These are phyloP conservation scores for Guyanaporus albipodus DNA, from an alignment of 768 basidiomycete genomes.

Conservation along the genomic window DNA sequence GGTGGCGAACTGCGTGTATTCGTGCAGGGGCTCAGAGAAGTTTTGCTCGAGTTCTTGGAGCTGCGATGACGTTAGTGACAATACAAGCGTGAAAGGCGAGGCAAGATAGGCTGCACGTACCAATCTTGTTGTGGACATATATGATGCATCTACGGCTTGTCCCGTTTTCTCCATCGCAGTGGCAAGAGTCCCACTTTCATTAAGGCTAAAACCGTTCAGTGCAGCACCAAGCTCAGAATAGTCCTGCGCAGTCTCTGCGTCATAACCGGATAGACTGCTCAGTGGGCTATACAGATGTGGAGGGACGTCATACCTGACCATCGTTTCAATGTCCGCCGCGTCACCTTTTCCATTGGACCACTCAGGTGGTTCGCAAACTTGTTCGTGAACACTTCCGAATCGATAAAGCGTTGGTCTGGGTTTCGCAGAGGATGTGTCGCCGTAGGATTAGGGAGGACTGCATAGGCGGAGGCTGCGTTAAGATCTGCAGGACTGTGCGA, in stretches of 20 bases:
- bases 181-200: conserved; percentile 71
- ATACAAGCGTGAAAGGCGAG: conserved; percentile 1
- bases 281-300: conserved; percentile 1
- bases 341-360: conserved; percentile 95
- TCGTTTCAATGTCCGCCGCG: conserved; percentile 84
- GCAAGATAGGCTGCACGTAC: conserved; percentile 41
- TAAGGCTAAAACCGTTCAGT: conserved; percentile 90
- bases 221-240: conserved; percentile 89
- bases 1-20: conserved; percentile 89
- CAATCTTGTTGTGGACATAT: conserved; percentile 86
- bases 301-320: conserved; percentile 72
- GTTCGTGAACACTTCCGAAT: conserved; percentile 93
- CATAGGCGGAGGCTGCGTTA: conserved; percentile 67
- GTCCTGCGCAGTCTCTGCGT: conserved; percentile 74
- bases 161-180: conserved; percentile 93
- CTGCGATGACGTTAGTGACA: conserved; percentile 38
- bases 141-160: conserved; percentile 92
- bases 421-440: conserved; percentile 83
- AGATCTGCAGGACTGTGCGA: conserved; percentile 91
- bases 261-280: conserved; percentile 2
- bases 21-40: conserved; percentile 94
- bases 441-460: conserved; percentile 85
- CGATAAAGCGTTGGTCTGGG: conserved; percentile 93
- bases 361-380: conserved; percentile 92
- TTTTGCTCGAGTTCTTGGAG: conserved; percentile 91